These are phyloP conservation scores for Gentiana macrophylla DNA, from an alignment of 257 asterid genomes.

Conservation along the genomic window DNA sequence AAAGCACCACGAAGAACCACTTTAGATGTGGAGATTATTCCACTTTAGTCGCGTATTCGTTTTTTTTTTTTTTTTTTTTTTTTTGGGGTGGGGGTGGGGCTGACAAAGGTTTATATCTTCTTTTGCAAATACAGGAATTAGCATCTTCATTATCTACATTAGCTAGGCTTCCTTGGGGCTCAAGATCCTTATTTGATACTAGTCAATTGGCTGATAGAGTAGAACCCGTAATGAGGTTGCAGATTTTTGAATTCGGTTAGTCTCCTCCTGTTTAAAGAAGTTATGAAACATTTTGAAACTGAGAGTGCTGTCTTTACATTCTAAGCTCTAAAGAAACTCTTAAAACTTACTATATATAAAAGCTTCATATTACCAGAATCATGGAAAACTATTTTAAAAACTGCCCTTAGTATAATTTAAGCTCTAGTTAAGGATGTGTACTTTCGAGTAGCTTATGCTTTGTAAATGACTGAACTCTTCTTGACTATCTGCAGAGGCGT, in stretches of 20 bases:
- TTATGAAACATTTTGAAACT: neutral
- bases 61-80: too few species aligned
- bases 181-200: conserved; percentile 29
- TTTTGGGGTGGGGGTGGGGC: too few species aligned
- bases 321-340: too few species aligned
- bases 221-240: conserved; percentile 40
- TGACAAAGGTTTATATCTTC: neutral
- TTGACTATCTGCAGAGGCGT: conserved; percentile 68
- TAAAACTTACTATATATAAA: too few species aligned
- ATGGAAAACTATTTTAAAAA: neutral
- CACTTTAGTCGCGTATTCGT: too few species aligned
- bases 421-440: neutral
- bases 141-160: conserved; percentile 54
- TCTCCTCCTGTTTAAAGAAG: neutral
- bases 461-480: conserved; percentile 3
- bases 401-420: too few species aligned
- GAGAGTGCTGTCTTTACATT: too few species aligned
- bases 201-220: conserved; percentile 16
- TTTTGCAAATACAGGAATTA: conserved; percentile 35
- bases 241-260: conserved; percentile 65
- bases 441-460: neutral
- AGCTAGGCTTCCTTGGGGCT: conserved; percentile 73
- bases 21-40: too few species aligned
- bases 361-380: too few species aligned
- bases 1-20: too few species aligned